Percentiles rank a stretch among this genome's conserved stretches.
phyloP scores from a whole-genome alignment of 208 protist genomes.

The Wallacemonas collosoma region DNA sequence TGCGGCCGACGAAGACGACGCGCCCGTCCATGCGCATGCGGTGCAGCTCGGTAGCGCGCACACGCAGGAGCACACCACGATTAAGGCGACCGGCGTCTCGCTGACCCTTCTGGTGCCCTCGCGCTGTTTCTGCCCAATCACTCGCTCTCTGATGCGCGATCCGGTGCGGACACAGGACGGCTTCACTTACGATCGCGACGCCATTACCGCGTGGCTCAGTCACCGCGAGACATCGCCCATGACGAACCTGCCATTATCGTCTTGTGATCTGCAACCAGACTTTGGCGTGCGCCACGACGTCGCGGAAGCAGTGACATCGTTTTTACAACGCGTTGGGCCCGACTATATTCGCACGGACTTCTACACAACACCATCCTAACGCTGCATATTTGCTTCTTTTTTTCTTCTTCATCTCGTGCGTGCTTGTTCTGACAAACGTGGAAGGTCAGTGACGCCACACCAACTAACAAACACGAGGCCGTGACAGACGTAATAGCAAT shows the following conservation, averaged over 20 bases:
- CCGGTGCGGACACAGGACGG: constrained; percentile 84
- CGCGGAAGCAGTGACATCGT: constrained; percentile 28
- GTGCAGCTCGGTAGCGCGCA: not conserved
- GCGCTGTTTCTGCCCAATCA: constrained; percentile 82
- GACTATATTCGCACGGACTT: not conserved
- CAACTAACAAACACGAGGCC: not conserved
- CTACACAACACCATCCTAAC: too few relatives aligned
- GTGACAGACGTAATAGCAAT: not conserved
- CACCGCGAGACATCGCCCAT: constrained; percentile 50
- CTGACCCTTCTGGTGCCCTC: constrained; percentile 23
- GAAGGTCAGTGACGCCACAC: not conserved
- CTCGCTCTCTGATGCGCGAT: constrained; percentile 72
- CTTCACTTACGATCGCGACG: constrained; percentile 86
- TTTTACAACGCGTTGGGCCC: constrained; percentile 15
- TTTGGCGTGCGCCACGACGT: constrained; percentile 28
- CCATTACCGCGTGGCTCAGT: constrained; percentile 74
- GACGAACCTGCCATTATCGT: constrained; percentile 57
- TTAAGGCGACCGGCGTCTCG: not conserved
- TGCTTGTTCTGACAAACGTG: too few relatives aligned
- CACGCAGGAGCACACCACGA: constrained; percentile 7
- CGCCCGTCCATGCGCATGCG: not conserved
- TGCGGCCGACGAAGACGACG: too few relatives aligned
- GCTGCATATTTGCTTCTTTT: constrained; percentile 18
- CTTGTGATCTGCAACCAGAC: constrained; percentile 33
- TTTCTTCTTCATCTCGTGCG: not conserved